Evolutionary conservation across 2,329 filamentous ascomycete genomes (phyloP).

Genomic region (Blumeriella jaapii): DNA sequence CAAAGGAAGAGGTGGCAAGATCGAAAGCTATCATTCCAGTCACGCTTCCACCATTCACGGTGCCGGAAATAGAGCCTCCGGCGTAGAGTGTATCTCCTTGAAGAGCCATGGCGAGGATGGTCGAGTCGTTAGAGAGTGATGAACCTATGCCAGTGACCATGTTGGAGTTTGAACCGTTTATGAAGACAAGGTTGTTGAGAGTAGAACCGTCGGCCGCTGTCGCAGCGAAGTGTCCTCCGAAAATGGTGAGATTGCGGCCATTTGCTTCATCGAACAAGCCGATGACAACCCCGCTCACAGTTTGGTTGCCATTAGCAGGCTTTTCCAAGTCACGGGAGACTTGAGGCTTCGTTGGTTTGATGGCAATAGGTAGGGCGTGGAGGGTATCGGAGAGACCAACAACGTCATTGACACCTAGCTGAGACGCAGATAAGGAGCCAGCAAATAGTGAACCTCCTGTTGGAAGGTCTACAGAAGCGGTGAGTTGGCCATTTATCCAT

Average conservation of each 20-base stretch:
- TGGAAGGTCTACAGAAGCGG: constrained; percentile 55
- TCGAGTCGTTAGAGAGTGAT: constrained; percentile 59
- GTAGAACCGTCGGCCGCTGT: constrained; percentile 54
- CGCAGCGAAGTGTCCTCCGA: constrained; percentile 78
- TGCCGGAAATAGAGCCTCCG: constrained; percentile 69
- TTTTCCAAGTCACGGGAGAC: constrained; percentile 32
- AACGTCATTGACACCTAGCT: constrained; percentile 61
- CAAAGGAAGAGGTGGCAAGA: constrained; percentile 51
- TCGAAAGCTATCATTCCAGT: constrained; percentile 74
- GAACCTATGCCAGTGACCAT: constrained; percentile 57
- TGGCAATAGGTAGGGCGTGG: constrained; percentile 45
- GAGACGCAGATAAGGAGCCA: constrained; percentile 69
- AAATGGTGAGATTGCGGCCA: constrained; percentile 68
- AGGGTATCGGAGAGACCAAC: constrained; percentile 49
- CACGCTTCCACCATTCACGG: constrained; percentile 47
- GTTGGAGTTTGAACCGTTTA: constrained; percentile 62
- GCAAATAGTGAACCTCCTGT: constrained; percentile 57
- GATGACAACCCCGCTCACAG: constrained; percentile 57
- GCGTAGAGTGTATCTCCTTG: constrained; percentile 62
- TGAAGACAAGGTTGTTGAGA: constrained; percentile 70
- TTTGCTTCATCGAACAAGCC: constrained; percentile 66
- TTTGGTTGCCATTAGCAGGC: constrained; percentile 33
- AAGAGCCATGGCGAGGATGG: constrained; percentile 60
- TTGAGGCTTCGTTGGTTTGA: constrained; percentile 31
- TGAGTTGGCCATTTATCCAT: constrained; percentile 60